phyloP scores from a whole-genome alignment of 768 basidiomycete genomes.

The Suillus occidentalis region DNA sequence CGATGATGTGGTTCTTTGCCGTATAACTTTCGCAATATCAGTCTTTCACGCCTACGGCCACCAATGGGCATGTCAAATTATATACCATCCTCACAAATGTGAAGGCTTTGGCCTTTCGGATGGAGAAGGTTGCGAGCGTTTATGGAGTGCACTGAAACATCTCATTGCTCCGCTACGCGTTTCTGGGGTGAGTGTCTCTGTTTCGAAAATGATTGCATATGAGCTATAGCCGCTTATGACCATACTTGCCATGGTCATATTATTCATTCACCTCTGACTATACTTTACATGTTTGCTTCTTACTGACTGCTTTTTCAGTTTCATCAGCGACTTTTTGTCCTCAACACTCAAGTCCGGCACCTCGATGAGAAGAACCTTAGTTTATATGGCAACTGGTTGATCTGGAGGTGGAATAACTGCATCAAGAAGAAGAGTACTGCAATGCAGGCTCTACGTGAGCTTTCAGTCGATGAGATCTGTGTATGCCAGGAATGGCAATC shows the following conservation, averaged over 20 bases:
- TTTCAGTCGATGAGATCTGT: not conserved
- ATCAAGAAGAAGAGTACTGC: slow-evolving; percentile 9
- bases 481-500: slow-evolving; percentile 8
- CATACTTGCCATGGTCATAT: not conserved
- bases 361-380: slow-evolving; percentile 12
- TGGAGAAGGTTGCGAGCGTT: slow-evolving; percentile 30
- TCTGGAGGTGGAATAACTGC: slow-evolving; percentile 8
- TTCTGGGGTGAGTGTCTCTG: slow-evolving; percentile 19
- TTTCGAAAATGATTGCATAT: not conserved
- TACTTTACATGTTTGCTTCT: slow-evolving; percentile 16
- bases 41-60: slow-evolving; percentile 9
- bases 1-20: not conserved
- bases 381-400: slow-evolving; percentile 18
- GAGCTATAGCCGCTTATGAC: slow-evolving; percentile 12
- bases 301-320: slow-evolving; percentile 16
- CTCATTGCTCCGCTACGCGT: slow-evolving; percentile 20
- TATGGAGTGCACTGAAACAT: slow-evolving; percentile 24
- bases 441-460: not conserved
- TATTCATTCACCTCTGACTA: not conserved
- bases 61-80: slow-evolving; percentile 11
- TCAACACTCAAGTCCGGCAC: slow-evolving; percentile 27
- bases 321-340: slow-evolving; percentile 27
- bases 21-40: slow-evolving; percentile 3
- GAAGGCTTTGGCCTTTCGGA: slow-evolving; percentile 25
- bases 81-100: slow-evolving; percentile 8